Percentiles rank a stretch among this genome's conserved stretches.
Evolutionary conservation across 2,329 filamentous ascomycete genomes (phyloP).

Genomic region (Aspergillus sp.): DNA sequence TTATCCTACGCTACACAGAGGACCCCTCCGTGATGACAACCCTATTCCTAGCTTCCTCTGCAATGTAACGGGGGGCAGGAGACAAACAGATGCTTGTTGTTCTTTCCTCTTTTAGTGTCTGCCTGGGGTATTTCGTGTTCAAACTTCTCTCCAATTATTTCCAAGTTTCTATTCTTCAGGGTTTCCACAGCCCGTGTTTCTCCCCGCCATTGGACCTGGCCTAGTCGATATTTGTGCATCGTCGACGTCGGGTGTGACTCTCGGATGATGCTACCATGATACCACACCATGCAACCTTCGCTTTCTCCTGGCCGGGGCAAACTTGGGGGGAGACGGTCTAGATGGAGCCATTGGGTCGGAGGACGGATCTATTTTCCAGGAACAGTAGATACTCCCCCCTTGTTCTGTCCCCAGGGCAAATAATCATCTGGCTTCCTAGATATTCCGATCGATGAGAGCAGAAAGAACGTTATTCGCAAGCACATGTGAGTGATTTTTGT

Average conservation of each 20-base stretch:
- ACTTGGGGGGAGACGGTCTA: no score
- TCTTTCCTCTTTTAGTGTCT: neutral
- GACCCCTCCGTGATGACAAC: neutral
- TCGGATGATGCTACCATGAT: constrained; percentile 13
- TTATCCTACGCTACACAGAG: neutral
- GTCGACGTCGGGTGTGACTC: constrained; percentile 12
- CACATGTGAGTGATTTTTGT: neutral
- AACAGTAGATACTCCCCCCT: neutral
- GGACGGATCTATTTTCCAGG: neutral
- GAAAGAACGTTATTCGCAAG: neutral
- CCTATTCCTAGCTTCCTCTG: constrained; percentile 7
- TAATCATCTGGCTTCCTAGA: neutral
- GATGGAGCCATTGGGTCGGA: neutral
- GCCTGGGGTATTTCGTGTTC: neutral
- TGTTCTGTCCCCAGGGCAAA: neutral
- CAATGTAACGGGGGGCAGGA: constrained; percentile 19
- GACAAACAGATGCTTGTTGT: constrained; percentile 4
- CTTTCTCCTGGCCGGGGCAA: neutral
- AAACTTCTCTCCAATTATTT: neutral
- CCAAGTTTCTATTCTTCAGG: neutral
- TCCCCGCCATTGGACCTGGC: constrained; percentile 2
- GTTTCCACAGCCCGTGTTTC: neutral
- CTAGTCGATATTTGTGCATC: constrained; percentile 5
- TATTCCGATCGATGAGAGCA: neutral
- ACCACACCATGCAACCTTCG: constrained; percentile 13